Evolutionary conservation across 192 early-diverging fungal genomes (phyloP), one percentile per base, ranked within the genome.

Genomic region (Coemansia sp.): DNA sequence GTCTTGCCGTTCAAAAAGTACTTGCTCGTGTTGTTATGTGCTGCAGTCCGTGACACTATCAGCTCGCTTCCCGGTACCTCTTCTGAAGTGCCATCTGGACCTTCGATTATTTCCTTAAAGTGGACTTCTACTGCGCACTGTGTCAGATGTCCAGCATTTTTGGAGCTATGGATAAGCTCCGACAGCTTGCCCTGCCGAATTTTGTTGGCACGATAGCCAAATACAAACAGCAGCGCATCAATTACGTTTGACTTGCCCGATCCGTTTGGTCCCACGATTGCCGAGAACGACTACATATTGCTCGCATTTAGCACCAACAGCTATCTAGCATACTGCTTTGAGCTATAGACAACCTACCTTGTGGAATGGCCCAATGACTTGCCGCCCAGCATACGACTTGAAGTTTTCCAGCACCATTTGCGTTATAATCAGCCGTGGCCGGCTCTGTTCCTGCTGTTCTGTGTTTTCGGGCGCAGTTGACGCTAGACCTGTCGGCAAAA

Each of bases 211-310:
- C 92, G 84, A 79, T 93, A 97, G 14, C 97, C 97, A 86, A 99
- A 99, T 35, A 99, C 97, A 70, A 99, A 99, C 26, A 99, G 71
- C 46, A 99, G 78, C 0, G 93, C 88, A 62, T 99, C 97, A 54
- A 99, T 98, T 11, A 99, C 97, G 61, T 98, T 99, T 21, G 93
- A 95, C 80, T 99, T 99, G 42, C 95, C 97, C 11, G 92, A 96
- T 26, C 95, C 95, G 54, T 99, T 99, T 3, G 94, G 97, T 5
- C 97, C 97, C 11, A 98, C 95, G 46, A 99, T 83, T 6, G 82
- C 79, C n/a, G 83, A 84, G 40, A 83, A 81, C 18, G 82, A 83
- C 63, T 80, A 70, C 13, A 6, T 20, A 3, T 23, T 4, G 3
- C 6, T 19, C 23, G 12, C 1, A 2, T 11, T 30, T 11, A 26